phyloP scores from a whole-genome alignment of 192 early-diverging fungal genomes.

The Dissophora globulifera region DNA sequence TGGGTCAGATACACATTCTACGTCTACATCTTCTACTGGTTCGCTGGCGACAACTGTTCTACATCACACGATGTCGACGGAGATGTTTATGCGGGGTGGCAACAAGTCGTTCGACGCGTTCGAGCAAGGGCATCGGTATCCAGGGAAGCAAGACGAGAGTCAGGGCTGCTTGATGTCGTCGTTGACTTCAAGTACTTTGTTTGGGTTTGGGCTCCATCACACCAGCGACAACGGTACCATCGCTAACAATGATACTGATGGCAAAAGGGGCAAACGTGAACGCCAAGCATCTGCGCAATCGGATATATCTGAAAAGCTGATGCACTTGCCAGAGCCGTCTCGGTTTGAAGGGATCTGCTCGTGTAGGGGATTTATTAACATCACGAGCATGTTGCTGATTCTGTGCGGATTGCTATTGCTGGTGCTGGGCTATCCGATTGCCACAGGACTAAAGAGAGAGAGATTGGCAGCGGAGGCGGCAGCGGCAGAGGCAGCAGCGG shows the following conservation, averaged over 20 bases:
- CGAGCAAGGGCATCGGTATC: background rate
- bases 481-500: background rate
- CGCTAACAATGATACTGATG: too few relatives aligned
- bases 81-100: background rate
- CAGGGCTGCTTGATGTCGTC: background rate
- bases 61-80: background rate
- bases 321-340: constrained; percentile 38
- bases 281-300: constrained; percentile 7
- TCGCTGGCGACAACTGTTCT: constrained; percentile 9
- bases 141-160: background rate
- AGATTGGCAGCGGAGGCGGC: constrained; percentile 27
- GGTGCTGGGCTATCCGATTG: constrained; percentile 38
- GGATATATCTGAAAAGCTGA: constrained; percentile 30
- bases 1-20: background rate
- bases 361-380: constrained; percentile 29
- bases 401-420: constrained; percentile 27
- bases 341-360: constrained; percentile 36
- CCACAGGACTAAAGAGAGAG: constrained; percentile 22
- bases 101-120: background rate
- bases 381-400: constrained; percentile 43
- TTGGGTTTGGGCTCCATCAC: background rate
- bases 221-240: too few relatives aligned
- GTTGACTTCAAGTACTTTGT: background rate
- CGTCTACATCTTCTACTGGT: background rate
- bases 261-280: too few relatives aligned